Percentiles rank a stretch among this genome's conserved stretches.
Conservation (phyloP, 2,329 filamentous ascomycete species). For the Trichocomaceae sp. region DNA sequence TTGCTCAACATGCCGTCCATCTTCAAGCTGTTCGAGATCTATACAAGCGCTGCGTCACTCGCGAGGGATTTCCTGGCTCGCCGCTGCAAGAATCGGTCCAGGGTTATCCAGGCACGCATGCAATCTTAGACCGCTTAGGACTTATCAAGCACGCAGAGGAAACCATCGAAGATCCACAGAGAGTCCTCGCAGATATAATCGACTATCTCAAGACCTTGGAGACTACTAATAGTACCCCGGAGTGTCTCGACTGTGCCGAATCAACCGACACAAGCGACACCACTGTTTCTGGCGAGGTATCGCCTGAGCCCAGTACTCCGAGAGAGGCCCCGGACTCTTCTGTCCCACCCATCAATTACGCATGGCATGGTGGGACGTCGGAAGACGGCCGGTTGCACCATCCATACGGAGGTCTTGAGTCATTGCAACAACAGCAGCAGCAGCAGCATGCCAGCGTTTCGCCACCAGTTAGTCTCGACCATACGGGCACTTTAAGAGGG, state of each 20-base stretch:
- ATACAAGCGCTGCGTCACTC: constrained; percentile 37
- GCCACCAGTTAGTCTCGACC: background rate
- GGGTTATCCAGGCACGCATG: constrained; percentile 37
- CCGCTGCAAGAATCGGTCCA: constrained; percentile 34
- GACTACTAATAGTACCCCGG: constrained; percentile 21
- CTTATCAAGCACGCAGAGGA: constrained; percentile 40
- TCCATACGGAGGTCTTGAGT: background rate
- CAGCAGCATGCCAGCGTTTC: background rate
- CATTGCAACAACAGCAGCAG: background rate
- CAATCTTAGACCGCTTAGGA: constrained; percentile 37
- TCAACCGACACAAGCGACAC: constrained; percentile 32
- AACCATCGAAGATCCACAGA: constrained; percentile 29
- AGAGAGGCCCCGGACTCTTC: constrained; percentile 13
- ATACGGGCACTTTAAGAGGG: background rate
- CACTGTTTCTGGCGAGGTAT: constrained; percentile 19
- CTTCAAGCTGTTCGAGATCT: constrained; percentile 38
- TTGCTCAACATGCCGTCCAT: constrained; percentile 38
- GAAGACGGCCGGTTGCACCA: background rate
- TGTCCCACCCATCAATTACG: constrained; percentile 23
- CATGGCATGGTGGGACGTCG: constrained; percentile 18
- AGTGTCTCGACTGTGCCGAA: constrained; percentile 32
- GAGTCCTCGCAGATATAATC: constrained; percentile 29
- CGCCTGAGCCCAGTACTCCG: constrained; percentile 8
- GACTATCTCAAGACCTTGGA: constrained; percentile 32
- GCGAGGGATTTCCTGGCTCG: constrained; percentile 39